Evolutionary conservation across 2,329 filamentous ascomycete species (phyloP), one percentile per base, ranked within the genome.

Genomic region (Myriosclerotinia scirpicola): DNA sequence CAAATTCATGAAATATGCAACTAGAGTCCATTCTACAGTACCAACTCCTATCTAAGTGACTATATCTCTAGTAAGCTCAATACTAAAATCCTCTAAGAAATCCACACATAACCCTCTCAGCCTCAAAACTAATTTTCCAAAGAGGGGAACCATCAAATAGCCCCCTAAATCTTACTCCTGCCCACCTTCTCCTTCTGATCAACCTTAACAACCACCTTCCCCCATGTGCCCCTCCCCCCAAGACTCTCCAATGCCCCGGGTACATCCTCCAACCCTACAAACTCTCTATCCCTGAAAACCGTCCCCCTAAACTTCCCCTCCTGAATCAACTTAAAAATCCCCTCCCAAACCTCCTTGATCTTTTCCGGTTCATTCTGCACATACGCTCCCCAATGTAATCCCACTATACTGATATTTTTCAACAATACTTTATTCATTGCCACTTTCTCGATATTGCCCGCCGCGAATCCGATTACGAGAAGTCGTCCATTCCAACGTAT

Each of bases 351-450:
- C 30, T 80, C 78, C 9, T 83, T 81, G 6, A 95, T 86, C 55
- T 83, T 88, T 75, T 89, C 86, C 30, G 83, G 86, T 80, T 97
- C 90, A 71, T 90, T 85, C 54, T 82, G 83, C 1, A 88, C 81
- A 79, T 97, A 97, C 67, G 89, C 87, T 15, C 94, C 94, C 94
- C 94, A 98, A 80, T 96, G 91, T 74, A 97, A 81, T 1, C 94
- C 94, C 1, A 97, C 90, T 15, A 98, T 81, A 70, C 87, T 90
- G 70, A 97, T 94, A 77, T 97, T 97, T 84, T 97, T 98, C 72
- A 98, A 80, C 69, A 97, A 79, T 36, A 97, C 92, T 78, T 94
- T 89, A 78, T 98, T 98, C 81, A 96, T 87, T 15, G 93, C 90
- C 53, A 98, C 87, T 80, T 95, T 96, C 79, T 98, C 94, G 72